A percentile compares a stretch with the other conserved stretches of the same genome.
Evolutionary conservation across 305 asterid species (phyloP).

Genomic region (Solanum hybrid): DNA sequence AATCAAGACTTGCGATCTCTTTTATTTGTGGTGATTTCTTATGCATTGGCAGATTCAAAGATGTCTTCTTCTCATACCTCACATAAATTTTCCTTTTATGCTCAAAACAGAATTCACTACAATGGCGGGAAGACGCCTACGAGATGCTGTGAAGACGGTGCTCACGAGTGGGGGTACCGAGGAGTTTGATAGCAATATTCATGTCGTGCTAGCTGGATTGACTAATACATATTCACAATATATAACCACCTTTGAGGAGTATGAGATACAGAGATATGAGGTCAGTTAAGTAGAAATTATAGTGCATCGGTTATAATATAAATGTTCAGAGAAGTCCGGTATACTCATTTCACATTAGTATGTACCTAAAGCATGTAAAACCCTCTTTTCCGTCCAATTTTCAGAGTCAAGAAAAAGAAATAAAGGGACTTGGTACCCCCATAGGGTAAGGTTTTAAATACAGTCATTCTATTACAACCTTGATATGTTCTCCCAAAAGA

Average conservation of each 20-base stretch:
- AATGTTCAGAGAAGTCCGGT: not conserved
- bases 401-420: not conserved
- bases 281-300: constrained; percentile 28
- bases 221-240: constrained; percentile 93
- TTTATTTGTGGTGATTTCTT: not conserved
- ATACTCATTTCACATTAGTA: not conserved
- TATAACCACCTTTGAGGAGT: constrained; percentile 84
- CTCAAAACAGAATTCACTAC: constrained; percentile 71
- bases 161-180: constrained; percentile 36
- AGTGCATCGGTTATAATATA: not conserved
- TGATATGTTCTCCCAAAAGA: not conserved
- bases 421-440: not conserved
- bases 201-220: constrained; percentile 91
- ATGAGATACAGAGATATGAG: constrained; percentile 92
- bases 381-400: not conserved
- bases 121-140: constrained; percentile 97
- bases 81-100: not conserved
- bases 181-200: constrained; percentile 48
- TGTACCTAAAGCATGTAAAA: not conserved
- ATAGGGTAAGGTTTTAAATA: not conserved
- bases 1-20: not conserved
- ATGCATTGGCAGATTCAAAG: not conserved
- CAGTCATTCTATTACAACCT: not conserved
- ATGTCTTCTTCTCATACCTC: not conserved
- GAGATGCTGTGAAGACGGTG: constrained; percentile 70